phyloP scores from a whole-genome alignment of 192 early-diverging fungal genomes.

The Coemansia sp. region DNA sequence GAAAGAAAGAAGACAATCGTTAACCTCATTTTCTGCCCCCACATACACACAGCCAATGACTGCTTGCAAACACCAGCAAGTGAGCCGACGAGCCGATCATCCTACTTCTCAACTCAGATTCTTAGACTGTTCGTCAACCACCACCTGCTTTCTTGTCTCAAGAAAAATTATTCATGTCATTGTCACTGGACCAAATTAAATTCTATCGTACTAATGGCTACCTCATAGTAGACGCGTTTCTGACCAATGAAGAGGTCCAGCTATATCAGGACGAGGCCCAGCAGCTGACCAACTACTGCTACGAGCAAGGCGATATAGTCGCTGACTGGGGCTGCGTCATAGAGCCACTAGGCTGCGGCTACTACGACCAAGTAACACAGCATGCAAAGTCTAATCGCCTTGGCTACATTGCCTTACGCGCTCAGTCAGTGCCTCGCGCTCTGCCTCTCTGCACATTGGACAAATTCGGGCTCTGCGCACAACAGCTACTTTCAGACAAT shows the following conservation, averaged over 20 bases:
- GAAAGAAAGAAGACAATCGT: neutral
- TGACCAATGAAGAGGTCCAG: slow-evolving; percentile 21
- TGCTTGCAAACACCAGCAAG: slow-evolving; percentile 32
- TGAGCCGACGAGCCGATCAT: neutral
- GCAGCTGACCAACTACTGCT: slow-evolving; percentile 49
- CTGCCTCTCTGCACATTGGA: slow-evolving; percentile 32
- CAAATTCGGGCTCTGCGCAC: slow-evolving; percentile 39
- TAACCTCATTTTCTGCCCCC: neutral
- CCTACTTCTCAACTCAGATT: neutral
- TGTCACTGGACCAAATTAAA: slow-evolving; percentile 24
- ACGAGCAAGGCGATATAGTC: slow-evolving; percentile 52
- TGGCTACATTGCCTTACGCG: slow-evolving; percentile 20
- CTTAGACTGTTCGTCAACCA: neutral
- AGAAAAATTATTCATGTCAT: too few species aligned
- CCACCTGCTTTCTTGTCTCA: neutral
- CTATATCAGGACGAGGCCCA: slow-evolving; percentile 34
- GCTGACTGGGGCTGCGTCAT: slow-evolving; percentile 52
- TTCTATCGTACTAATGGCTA: slow-evolving; percentile 31
- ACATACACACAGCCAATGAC: slow-evolving; percentile 33
- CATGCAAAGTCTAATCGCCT: slow-evolving; percentile 10
- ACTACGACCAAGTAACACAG: slow-evolving; percentile 23
- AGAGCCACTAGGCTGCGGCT: slow-evolving; percentile 52
- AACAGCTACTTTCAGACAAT: slow-evolving; percentile 19
- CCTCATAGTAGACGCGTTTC: slow-evolving; percentile 37
- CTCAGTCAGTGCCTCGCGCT: slow-evolving; percentile 1